Evolutionary conservation across 1,284 basidiomycete species (phyloP).

Genomic region (Ceratobasidium sp.): DNA sequence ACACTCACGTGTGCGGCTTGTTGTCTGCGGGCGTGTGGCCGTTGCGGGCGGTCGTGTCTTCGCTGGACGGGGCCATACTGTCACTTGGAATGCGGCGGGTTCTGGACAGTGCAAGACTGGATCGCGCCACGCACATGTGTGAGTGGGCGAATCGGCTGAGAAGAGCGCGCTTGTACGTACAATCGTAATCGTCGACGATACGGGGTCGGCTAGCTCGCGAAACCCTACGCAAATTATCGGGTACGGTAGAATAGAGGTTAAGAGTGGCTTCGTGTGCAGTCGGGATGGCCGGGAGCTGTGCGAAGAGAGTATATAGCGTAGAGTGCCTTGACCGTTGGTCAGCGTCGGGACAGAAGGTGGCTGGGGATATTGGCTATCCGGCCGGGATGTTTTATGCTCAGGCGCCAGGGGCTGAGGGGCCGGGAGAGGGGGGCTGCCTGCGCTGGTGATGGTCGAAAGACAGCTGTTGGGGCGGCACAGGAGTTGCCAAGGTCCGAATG

Average conservation of each 20-base stretch:
- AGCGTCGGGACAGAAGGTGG: slow-evolving; percentile 6
- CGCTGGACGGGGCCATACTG: slow-evolving; percentile 19
- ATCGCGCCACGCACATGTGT: slow-evolving; percentile 24
- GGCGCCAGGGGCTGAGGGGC: background rate
- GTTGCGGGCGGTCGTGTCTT: slow-evolving; percentile 8
- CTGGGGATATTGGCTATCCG: slow-evolving; percentile 18
- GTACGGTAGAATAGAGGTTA: background rate
- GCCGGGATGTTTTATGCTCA: slow-evolving; percentile 4
- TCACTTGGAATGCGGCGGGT: background rate
- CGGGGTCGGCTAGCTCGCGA: slow-evolving; percentile 35
- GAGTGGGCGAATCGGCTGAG: slow-evolving; percentile 20
- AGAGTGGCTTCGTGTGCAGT: slow-evolving; percentile 3
- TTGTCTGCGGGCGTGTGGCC: background rate
- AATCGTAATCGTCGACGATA: slow-evolving; percentile 23
- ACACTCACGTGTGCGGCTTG: slow-evolving; percentile 28
- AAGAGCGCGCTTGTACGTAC: slow-evolving; percentile 26
- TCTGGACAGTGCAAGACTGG: background rate
- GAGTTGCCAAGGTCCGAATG: slow-evolving; percentile 39
- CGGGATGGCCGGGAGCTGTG: slow-evolving; percentile 20
- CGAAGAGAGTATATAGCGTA: background rate
- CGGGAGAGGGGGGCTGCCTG: no score
- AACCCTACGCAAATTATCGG: slow-evolving; percentile 4
- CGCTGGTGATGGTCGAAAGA: slow-evolving; percentile 17
- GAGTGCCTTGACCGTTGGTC: background rate
- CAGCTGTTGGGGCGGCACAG: slow-evolving; percentile 19